Evolutionary conservation across 352 stramenopile species (phyloP).

Genomic region (Phytophthora pistaciae): DNA sequence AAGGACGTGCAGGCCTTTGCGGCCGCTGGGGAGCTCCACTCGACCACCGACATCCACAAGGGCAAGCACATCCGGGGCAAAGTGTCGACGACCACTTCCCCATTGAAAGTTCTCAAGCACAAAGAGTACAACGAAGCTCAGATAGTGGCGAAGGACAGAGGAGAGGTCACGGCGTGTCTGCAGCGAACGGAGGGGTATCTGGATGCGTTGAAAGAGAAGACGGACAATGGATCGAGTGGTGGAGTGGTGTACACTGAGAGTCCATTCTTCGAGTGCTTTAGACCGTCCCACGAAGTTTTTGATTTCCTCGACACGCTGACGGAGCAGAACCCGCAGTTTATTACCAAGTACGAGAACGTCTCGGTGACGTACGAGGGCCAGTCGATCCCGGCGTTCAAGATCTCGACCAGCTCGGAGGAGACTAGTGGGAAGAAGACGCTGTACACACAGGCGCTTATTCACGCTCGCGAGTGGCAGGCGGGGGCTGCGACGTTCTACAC

Average conservation of each 20-base stretch:
- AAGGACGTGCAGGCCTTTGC: slow-evolving; percentile 37
- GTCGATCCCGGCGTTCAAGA: slow-evolving; percentile 68
- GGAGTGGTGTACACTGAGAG: slow-evolving; percentile 48
- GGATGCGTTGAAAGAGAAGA: slow-evolving; percentile 31
- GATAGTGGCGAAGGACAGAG: slow-evolving; percentile 49
- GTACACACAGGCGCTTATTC: slow-evolving; percentile 75
- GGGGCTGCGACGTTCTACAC: slow-evolving; percentile 57
- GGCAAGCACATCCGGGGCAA: slow-evolving; percentile 31
- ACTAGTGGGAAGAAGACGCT: slow-evolving; percentile 41
- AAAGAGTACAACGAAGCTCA: slow-evolving; percentile 37
- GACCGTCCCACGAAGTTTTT: slow-evolving; percentile 65
- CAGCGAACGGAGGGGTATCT: slow-evolving; percentile 62
- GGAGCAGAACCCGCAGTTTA: slow-evolving; percentile 50
- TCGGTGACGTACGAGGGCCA: slow-evolving; percentile 64
- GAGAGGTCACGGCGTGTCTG: slow-evolving; percentile 52
- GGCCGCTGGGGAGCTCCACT: slow-evolving; percentile 23
- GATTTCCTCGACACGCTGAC: slow-evolving; percentile 64
- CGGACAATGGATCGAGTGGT: slow-evolving; percentile 3
- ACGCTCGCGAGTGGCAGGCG: slow-evolving; percentile 66
- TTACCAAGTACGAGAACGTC: slow-evolving; percentile 63
- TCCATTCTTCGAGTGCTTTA: slow-evolving; percentile 82
- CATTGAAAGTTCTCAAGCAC: slow-evolving; percentile 44
- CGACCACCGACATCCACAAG: slow-evolving; percentile 24
- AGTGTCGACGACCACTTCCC: slow-evolving; percentile 22
- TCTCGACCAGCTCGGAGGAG: slow-evolving; percentile 43